These are phyloP conservation scores for Neonectria coccinea DNA, from an alignment of 2,329 filamentous ascomycete genomes.

Conservation along the genomic window DNA sequence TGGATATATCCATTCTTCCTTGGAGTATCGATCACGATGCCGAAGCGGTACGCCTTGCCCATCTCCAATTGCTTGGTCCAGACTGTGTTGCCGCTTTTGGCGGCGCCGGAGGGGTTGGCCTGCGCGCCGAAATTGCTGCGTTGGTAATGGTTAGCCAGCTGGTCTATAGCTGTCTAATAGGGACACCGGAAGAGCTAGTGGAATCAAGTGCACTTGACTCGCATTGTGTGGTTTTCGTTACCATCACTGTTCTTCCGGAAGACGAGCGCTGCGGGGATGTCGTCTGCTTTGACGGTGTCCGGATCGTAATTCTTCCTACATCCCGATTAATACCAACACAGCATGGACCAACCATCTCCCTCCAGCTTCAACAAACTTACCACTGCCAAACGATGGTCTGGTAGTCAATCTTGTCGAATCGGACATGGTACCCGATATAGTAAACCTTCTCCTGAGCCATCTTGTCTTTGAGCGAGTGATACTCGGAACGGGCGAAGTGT, in stretches of 20 bases:
- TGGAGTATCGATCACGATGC: slow-evolving; percentile 7
- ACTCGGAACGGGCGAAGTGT: background rate
- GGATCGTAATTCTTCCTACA: slow-evolving; percentile 8
- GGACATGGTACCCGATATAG: slow-evolving; percentile 12
- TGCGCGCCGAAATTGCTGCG: slow-evolving; percentile 5
- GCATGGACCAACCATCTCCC: background rate
- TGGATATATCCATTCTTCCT: slow-evolving; percentile 6
- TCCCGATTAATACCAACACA: background rate
- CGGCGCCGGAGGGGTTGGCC: background rate
- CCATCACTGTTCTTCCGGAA: background rate
- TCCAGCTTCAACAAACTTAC: background rate
- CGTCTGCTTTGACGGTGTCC: background rate
- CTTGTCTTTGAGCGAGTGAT: background rate
- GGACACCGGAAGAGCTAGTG: background rate
- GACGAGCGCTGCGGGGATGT: slow-evolving; percentile 1
- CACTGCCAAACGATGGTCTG: slow-evolving; percentile 18
- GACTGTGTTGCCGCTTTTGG: background rate
- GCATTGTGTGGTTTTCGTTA: background rate
- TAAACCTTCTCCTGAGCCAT: background rate
- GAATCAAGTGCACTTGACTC: background rate
- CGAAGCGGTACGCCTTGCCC: slow-evolving; percentile 11
- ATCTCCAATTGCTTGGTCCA: slow-evolving; percentile 16
- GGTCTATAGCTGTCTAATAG: no score
- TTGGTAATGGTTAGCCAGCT: background rate
- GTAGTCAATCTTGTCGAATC: slow-evolving; percentile 6